Evolutionary conservation across 2,329 filamentous ascomycete species (phyloP), one percentile per base, ranked within the genome.

Genomic region (Alternaria triticimaculans): DNA sequence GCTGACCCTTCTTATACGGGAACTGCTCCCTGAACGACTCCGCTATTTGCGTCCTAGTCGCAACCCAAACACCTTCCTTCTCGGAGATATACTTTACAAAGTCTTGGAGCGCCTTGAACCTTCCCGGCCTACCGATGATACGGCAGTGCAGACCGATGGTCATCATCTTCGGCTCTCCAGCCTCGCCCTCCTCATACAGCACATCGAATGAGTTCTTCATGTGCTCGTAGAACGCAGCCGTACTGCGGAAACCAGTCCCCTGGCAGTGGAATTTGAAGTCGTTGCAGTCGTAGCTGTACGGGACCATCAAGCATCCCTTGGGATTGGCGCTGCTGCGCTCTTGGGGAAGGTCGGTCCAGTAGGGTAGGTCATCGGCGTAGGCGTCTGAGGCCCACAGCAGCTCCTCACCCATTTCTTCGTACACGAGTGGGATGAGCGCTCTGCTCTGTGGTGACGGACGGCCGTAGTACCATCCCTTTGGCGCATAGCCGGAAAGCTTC

Each of bases 31-130:
- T 82, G 59, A 86, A 87, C 3, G 81, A 76, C 67, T 85, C 80
- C 0, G 85, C 85, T 71, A 87, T 87, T 64, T 86, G 82, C 5
- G 81, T 85, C 62, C 85, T 78, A 5, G 84, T 87, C 3, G 85
- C 84, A 11, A 87, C 84, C 84, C 85, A 87, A 0, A 87, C 85
- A 48, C 85, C 83, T 50, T 86, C 83, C 70, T 88, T 87, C 54
- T 79, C 68, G 2, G 74, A 74, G 48, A 87, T 85, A 60, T 87
- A 86, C 62, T 87, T 82, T 2, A 87, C 82, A 70, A 87, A 86
- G 58, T 85, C 82, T 69, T 82, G 79, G 45, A 88, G 69, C 2
- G 85, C 86, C 49, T 79, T 81, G 63, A 84, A 84, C 2, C 86
- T 78, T 5, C 84, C 86, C 0, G 86, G 86, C 33, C 84, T 81